phyloP scores from a whole-genome alignment of 768 basidiomycete genomes.

The Trametes punicea region DNA sequence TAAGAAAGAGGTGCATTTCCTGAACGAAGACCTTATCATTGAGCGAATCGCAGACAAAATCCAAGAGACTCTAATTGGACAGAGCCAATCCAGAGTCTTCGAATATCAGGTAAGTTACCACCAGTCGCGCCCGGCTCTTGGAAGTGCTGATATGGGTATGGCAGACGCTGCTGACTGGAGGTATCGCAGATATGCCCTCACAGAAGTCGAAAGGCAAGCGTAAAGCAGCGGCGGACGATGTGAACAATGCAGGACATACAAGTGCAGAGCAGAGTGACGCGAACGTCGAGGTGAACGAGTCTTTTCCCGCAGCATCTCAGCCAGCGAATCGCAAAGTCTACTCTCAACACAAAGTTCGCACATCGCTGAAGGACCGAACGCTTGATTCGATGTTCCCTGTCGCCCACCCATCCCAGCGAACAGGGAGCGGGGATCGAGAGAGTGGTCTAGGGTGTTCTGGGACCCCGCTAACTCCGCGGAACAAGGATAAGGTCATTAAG shows the following conservation, averaged over 20 bases:
- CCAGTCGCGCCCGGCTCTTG: background rate
- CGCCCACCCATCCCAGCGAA: constrained; percentile 30
- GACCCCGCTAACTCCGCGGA: constrained; percentile 26
- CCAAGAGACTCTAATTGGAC: constrained; percentile 57
- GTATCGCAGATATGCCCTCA: constrained; percentile 32
- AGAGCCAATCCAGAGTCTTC: constrained; percentile 58
- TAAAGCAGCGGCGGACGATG: constrained; percentile 27
- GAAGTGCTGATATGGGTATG: background rate
- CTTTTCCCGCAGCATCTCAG: background rate
- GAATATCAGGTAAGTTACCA: constrained; percentile 62
- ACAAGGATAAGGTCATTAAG: constrained; percentile 51
- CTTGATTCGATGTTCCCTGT: constrained; percentile 94
- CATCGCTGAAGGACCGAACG: constrained; percentile 82
- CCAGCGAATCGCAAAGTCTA: constrained; percentile 42
- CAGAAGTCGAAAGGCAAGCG: constrained; percentile 39
- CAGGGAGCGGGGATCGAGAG: constrained; percentile 4
- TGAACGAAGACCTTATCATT: constrained; percentile 86
- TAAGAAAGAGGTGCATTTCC: constrained; percentile 92
- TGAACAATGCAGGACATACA: too few species aligned
- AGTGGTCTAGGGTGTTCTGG: constrained; percentile 41
- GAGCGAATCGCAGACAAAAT: constrained; percentile 72
- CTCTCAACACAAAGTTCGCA: constrained; percentile 90
- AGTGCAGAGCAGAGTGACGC: too few species aligned
- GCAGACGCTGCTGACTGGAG: constrained; percentile 62
- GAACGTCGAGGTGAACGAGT: background rate